Conservation (phyloP, 495 filamentous ascomycete species). For the Penicillium argentinense region DNA sequence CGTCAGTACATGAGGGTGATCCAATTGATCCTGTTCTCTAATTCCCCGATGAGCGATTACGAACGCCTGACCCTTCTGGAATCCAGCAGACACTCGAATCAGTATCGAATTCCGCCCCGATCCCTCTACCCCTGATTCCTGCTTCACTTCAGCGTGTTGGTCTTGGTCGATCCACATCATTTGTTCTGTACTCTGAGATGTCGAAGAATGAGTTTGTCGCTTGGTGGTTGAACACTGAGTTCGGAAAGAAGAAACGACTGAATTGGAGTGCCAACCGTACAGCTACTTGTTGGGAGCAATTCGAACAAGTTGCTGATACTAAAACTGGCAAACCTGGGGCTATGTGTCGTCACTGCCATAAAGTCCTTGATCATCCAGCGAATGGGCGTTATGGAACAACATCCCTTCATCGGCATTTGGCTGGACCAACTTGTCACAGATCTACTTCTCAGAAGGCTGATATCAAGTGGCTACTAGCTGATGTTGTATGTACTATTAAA, state of each 20-base stretch:
- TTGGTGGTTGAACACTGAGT: slow-evolving; percentile 10
- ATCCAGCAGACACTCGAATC: too few species aligned
- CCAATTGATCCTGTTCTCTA: too few species aligned
- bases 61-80: too few species aligned
- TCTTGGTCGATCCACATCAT: background rate
- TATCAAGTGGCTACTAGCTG: too few species aligned
- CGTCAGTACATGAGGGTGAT: too few species aligned
- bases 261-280: background rate
- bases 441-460: too few species aligned
- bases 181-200: slow-evolving; percentile 4
- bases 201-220: slow-evolving; percentile 7
- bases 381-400: background rate
- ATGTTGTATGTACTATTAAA: too few species aligned
- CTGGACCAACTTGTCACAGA: too few species aligned
- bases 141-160: slow-evolving; percentile 1
- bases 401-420: background rate
- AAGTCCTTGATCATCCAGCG: slow-evolving; percentile 5
- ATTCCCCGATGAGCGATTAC: too few species aligned
- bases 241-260: slow-evolving; percentile 1
- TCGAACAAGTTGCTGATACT: slow-evolving; percentile 10
- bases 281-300: slow-evolving; percentile 4
- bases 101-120: too few species aligned
- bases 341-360: slow-evolving; percentile 7
- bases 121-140: too few species aligned
- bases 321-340: slow-evolving; percentile 1